phyloP scores from a whole-genome alignment of 768 basidiomycete genomes.

The Chlorophyllum brunneum region DNA sequence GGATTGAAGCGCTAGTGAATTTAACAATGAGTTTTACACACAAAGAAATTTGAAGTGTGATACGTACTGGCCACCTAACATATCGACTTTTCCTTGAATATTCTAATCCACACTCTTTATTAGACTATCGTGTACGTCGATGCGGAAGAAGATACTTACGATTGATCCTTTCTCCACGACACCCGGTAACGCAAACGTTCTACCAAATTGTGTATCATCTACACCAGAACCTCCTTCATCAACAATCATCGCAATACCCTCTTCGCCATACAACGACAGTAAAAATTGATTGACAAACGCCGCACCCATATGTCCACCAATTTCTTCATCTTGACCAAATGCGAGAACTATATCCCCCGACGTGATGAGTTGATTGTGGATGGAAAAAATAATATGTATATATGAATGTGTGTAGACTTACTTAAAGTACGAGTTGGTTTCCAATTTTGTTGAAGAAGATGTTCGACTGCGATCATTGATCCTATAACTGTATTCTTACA shows the following conservation, averaged over 20 bases:
- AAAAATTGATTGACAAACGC: conserved; percentile 21
- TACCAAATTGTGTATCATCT: conserved; percentile 18
- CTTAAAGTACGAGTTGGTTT: conserved; percentile 22
- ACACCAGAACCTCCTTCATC: conserved; percentile 28
- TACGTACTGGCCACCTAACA: conserved; percentile 29
- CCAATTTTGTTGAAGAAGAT: conserved; percentile 21
- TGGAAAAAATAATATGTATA: background rate
- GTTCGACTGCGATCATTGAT: conserved; percentile 24
- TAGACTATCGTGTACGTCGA: background rate
- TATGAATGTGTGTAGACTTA: conserved; percentile 2
- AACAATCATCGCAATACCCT: conserved; percentile 28
- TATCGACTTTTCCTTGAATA: conserved; percentile 23
- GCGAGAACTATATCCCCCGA: conserved; percentile 27
- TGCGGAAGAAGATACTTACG: conserved; percentile 12
- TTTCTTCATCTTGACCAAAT: conserved; percentile 31
- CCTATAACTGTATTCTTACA: conserved; percentile 29
- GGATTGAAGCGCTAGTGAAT: conserved; percentile 21
- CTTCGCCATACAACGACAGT: conserved; percentile 19
- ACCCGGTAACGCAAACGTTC: conserved; percentile 25
- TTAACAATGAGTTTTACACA: background rate
- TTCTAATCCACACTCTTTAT: conserved; percentile 15
- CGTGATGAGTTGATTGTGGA: too few relatives aligned
- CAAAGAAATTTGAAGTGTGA: background rate
- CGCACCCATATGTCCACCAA: conserved; percentile 26
- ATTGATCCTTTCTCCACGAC: conserved; percentile 28